Evolutionary conservation across 2,329 filamentous ascomycete genomes (phyloP).

Genomic region (Kalaharituber pfeilii): DNA sequence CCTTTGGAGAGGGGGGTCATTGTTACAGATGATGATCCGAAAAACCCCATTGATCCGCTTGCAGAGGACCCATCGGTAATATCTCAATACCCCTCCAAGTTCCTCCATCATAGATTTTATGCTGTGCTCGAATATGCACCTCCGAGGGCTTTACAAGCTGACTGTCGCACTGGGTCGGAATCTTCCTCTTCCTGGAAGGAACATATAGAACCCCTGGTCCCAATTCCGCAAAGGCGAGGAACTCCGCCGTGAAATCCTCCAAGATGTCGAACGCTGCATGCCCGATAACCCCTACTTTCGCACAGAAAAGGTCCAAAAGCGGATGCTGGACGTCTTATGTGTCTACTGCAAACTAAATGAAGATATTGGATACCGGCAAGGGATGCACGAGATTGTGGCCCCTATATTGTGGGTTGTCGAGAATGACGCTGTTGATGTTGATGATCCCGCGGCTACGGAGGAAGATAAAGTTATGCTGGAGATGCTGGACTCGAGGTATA

Average conservation of each 20-base stretch:
- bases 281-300: slow-evolving; percentile 87
- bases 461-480: slow-evolving; percentile 41
- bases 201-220: slow-evolving; percentile 57
- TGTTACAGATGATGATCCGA: neutral
- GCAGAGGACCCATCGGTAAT: slow-evolving; percentile 58
- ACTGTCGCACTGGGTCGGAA: slow-evolving; percentile 24
- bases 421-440: slow-evolving; percentile 44
- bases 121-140: slow-evolving; percentile 6
- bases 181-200: slow-evolving; percentile 36
- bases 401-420: slow-evolving; percentile 74
- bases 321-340: slow-evolving; percentile 78
- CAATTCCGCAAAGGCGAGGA: slow-evolving; percentile 69
- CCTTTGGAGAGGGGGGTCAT: neutral
- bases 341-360: slow-evolving; percentile 88
- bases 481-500: slow-evolving; percentile 51
- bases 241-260: slow-evolving; percentile 71
- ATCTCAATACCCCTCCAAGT: neutral
- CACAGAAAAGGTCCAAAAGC: slow-evolving; percentile 55
- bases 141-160: neutral
- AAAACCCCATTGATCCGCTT: slow-evolving; percentile 51
- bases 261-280: slow-evolving; percentile 80
- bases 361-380: slow-evolving; percentile 79
- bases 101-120: neutral
- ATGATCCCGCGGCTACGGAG: slow-evolving; percentile 21
- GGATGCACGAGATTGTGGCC: slow-evolving; percentile 92